Conservation (phyloP, 176 grass and related monocot genomes). For the Eleusine indica region DNA sequence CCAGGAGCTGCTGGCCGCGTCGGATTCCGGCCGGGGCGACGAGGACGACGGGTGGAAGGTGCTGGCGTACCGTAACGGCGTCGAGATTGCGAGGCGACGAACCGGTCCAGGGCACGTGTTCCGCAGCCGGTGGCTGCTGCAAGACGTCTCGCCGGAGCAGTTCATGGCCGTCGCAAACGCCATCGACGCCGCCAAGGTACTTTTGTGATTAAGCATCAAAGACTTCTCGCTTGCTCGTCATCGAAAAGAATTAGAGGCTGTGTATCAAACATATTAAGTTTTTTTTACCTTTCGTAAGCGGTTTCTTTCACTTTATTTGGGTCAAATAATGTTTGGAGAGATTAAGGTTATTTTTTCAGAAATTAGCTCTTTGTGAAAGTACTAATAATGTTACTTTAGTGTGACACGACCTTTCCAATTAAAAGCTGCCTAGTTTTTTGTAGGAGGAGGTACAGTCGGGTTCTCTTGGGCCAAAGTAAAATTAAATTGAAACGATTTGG, state of each 20-base stretch:
- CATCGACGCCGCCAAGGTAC: slow-evolving; percentile 93
- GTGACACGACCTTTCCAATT: neutral
- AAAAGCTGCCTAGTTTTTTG: neutral
- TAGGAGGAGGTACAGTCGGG: no score
- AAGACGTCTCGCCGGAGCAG: slow-evolving; percentile 78
- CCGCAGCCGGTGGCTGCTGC: slow-evolving; percentile 84
- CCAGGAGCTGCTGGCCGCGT: slow-evolving; percentile 91
- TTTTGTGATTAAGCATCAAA: neutral
- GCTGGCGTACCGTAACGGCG: slow-evolving; percentile 78
- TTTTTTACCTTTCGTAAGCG: neutral
- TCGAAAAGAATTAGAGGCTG: neutral
- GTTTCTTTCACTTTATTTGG: neutral
- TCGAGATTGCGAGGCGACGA: slow-evolving; percentile 84
- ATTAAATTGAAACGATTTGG: no score
- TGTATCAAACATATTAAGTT: neutral
- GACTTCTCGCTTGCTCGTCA: neutral
- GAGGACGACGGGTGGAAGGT: slow-evolving; percentile 68
- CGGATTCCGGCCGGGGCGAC: slow-evolving; percentile 52
- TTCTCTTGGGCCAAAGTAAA: no score
- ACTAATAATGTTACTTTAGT: neutral
- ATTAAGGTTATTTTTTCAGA: neutral
- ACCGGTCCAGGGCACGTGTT: slow-evolving; percentile 69
- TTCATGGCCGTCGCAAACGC: slow-evolving; percentile 92
- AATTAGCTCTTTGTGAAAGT: neutral
- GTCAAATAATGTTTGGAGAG: neutral